Base-by-base conservation (phyloP, 129 eudicot species). In the Flaveria robusta region DNA sequence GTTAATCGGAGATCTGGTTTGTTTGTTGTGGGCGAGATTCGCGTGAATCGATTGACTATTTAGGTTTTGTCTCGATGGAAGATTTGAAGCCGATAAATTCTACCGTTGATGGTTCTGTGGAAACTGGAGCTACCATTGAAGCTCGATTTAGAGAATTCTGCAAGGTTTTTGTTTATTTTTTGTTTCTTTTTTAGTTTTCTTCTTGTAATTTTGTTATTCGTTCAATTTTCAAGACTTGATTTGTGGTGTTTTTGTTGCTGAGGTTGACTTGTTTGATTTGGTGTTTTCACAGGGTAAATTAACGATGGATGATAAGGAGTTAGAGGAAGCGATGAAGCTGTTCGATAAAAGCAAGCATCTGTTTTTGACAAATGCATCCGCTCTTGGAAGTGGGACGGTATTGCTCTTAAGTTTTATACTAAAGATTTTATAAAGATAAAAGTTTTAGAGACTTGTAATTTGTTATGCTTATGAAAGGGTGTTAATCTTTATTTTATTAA, bases 341-440 rank as follows among this genome's bases (percentile, higher is more conserved):
- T 82, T 93, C 23, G 74, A 72, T 22, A 82, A 84, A 62, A 90
- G 88, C 85, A 91, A 88, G 75, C 85, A 81, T 72, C 81, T 88
- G 83, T 71, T 93, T 71, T 76, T 77, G 86, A 81, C 90, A 13
- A 88, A 81, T 74, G 52, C 83, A 15, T 82, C 93, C 3, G 55
- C 88, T 75, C 72, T 93, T 59, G 97, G 91, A 69, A 85, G 74
- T 77, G 89, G 83, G 50, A 80, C 87, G 79, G 98, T 93, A 85
- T 29, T 74, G 42, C 73, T 11, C 76, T 55, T 69, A 26, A 4
- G 18, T 70, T 51, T 75, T 8, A 12, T 3, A 2, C 0, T 3
- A 34, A 5, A 34, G 39, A 34, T 34, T 34, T 34, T 34, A 34
- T 34, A 5, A 34, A 34, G 39, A 34, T 74, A 3, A 7, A 19